Percentiles rank a stretch among this genome's conserved stretches.
Conservation (phyloP, 129 eudicot species). For the Artemisia tridentata region DNA sequence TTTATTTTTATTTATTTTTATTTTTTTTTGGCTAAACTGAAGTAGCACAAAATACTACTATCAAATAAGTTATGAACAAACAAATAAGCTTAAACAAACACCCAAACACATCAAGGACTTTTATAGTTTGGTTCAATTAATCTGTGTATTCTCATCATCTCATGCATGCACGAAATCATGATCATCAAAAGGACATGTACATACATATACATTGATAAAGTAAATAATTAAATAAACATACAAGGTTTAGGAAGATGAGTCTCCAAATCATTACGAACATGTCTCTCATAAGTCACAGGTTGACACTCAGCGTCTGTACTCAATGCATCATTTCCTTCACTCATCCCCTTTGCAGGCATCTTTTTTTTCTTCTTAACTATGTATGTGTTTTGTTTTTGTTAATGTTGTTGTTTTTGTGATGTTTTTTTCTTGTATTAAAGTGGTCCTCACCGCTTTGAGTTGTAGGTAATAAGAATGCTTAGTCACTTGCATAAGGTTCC, state of each 20-base stretch:
- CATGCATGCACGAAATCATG: background rate
- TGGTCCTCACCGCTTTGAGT: conserved; percentile 30
- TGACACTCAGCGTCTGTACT: conserved; percentile 72
- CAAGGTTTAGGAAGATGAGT: conserved; percentile 88
- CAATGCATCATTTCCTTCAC: conserved; percentile 39
- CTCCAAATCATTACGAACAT: conserved; percentile 71
- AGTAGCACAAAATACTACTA: too few relatives aligned
- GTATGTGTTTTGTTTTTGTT: background rate
- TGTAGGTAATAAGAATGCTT: conserved; percentile 24
- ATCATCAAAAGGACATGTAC: background rate
- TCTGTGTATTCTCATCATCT: too few relatives aligned
- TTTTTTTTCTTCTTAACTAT: conserved; percentile 4
- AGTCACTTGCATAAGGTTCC: conserved; percentile 11
- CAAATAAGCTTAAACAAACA: too few relatives aligned
- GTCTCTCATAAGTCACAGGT: conserved; percentile 61
- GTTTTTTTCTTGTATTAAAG: background rate
- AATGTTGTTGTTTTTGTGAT: background rate
- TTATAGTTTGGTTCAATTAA: too few relatives aligned
- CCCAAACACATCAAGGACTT: too few relatives aligned
- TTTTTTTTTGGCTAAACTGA: too few relatives aligned
- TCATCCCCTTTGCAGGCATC: conserved; percentile 14
- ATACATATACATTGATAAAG: background rate
- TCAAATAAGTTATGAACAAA: too few relatives aligned
- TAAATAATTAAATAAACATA: conserved; percentile 28
- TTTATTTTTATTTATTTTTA: too few relatives aligned